Base-by-base conservation (phyloP, 495 filamentous ascomycete species). In the Extremus antarcticus region DNA sequence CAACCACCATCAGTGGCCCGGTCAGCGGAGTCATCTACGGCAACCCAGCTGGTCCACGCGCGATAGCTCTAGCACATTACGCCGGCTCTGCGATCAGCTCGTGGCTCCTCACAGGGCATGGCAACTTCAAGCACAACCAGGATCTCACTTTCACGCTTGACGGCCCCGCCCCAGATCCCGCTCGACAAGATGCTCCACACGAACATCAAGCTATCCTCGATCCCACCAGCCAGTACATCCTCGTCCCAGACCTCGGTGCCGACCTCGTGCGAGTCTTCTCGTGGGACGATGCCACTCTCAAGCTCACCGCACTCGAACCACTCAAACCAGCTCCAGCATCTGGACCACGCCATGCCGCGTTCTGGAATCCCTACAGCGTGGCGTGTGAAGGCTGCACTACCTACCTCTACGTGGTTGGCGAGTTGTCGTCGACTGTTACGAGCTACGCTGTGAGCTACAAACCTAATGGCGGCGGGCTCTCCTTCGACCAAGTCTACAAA, bases 161-260 rank as follows among this genome's bases (percentile, higher is more conserved):
- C 7, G 17, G 19, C 8, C 46, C 60, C 10, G 66, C 60, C 24
- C 61, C 63, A 11, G 52, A 60, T 20, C 48, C 66, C n/a, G 55
- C 52, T 11, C 60, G 65, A 2, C 66, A 71, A 46, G 58, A 64
- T 19, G 61, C 59, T 15, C 61, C 67, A n/a, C 66, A 70, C 40
- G 57, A 58, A 17, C 70, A 72, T 53, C 46, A 71, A 32, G 62
- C 63, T 25, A 63, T 72, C 50, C 43, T 68, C 1, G 70, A 72
- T 53, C 70, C 69, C 16, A 70, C 68, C 1, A 60, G 62, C n/a
- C 50, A 65, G 35, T 72, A 58, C 58, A 59, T 72, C n/a, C 20
- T 72, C 40, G 65, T 71, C 32, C 67, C 69, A 0, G 70, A 72
- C 50, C 63, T 72, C 19, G 69, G 67, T 17, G 58, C 64, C 25